A percentile compares a stretch with the other conserved stretches of the same genome.
phyloP scores from a whole-genome alignment of 2,329 filamentous ascomycete species.

The Monosporascus sp. region DNA sequence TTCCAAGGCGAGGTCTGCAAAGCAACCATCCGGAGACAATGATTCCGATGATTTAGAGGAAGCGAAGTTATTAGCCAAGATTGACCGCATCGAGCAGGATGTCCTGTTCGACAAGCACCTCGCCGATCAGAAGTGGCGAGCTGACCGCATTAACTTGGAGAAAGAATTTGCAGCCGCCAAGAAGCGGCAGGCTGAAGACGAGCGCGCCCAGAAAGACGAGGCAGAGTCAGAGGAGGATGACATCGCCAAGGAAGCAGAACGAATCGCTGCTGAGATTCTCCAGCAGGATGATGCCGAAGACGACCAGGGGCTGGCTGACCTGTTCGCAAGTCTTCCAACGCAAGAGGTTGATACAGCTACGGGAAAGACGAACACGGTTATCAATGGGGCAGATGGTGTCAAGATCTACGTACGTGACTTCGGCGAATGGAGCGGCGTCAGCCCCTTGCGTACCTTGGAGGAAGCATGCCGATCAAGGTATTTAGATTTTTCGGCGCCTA shows the following conservation, averaged over 20 bases:
- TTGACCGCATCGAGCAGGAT: constrained; percentile 73
- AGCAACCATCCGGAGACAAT: constrained; percentile 10
- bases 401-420: constrained; percentile 72
- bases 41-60: constrained; percentile 41
- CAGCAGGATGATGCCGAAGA: constrained; percentile 51
- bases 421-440: constrained; percentile 74
- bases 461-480: constrained; percentile 81
- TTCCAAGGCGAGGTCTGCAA: constrained; percentile 31
- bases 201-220: constrained; percentile 20
- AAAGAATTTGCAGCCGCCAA: constrained; percentile 52
- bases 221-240: constrained; percentile 36
- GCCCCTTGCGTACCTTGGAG: constrained; percentile 70
- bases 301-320: constrained; percentile 41
- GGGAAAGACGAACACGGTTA: constrained; percentile 52
- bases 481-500: constrained; percentile 17
- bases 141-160: constrained; percentile 53
- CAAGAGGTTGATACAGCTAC: constrained; percentile 53
- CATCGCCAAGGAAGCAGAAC: constrained; percentile 51
- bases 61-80: constrained; percentile 65
- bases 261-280: constrained; percentile 54
- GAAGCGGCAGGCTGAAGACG: constrained; percentile 31
- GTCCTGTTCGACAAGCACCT: constrained; percentile 65
- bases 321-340: constrained; percentile 58
- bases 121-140: constrained; percentile 62
- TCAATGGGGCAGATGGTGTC: constrained; percentile 46